A percentile compares a stretch with the other conserved stretches of the same genome.
phyloP scores from a whole-genome alignment of 306 rosid genomes.

The Prunus mume region DNA sequence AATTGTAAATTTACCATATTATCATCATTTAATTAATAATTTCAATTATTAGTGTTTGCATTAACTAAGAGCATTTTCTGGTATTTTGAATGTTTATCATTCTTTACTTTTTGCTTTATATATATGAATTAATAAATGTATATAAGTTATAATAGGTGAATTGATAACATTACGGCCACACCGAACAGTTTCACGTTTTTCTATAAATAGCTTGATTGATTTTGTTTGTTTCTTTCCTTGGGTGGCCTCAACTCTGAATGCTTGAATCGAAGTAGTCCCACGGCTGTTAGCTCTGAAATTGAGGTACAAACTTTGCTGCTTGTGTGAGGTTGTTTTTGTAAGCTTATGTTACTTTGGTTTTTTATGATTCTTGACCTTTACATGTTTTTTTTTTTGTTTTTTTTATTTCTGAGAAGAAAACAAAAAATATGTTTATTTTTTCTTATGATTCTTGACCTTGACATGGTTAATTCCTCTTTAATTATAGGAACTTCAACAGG shows the following conservation, averaged over 20 bases:
- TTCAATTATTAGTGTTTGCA: too few species aligned
- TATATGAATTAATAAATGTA: too few species aligned
- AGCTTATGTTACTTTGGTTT: background rate
- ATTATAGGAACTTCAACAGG: slow-evolving; percentile 69
- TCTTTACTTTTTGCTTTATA: rapidly evolving
- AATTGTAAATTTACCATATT: too few species aligned
- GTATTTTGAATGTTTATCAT: too few species aligned
- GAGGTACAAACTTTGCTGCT: slow-evolving; percentile 34
- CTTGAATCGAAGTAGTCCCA: slow-evolving; percentile 29
- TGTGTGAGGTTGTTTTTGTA: background rate
- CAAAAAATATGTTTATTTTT: too few species aligned
- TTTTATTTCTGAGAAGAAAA: background rate
- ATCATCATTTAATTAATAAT: too few species aligned
- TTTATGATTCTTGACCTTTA: too few species aligned
- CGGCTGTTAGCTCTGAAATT: slow-evolving; percentile 31
- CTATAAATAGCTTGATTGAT: background rate
- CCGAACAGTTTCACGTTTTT: background rate
- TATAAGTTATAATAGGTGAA: too few species aligned
- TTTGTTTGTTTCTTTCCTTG: slow-evolving; percentile 2
- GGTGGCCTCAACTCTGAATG: background rate
- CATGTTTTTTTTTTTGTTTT: background rate
- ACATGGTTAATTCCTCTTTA: background rate
- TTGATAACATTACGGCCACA: too few species aligned
- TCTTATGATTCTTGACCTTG: background rate
- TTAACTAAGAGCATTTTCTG: rapidly evolving